Conservation (phyloP, 2,329 filamentous ascomycete species). For the Fusarium graminum region DNA sequence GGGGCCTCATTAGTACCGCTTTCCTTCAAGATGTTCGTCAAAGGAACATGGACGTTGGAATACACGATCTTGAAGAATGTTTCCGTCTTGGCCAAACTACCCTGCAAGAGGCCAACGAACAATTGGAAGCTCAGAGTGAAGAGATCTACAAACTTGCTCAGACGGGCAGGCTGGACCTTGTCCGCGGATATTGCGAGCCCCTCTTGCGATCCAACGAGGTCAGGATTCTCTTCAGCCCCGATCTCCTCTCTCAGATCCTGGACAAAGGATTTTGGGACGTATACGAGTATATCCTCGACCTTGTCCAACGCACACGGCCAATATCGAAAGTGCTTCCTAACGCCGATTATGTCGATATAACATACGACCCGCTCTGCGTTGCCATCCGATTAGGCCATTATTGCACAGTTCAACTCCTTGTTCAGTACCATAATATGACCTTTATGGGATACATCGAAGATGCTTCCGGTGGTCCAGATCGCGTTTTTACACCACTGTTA, state of each 20-base stretch:
- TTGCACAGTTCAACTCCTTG: constrained; percentile 27
- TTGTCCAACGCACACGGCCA: constrained; percentile 45
- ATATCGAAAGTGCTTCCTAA: constrained; percentile 14
- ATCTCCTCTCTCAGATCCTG: constrained; percentile 47
- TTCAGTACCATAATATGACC: constrained; percentile 28
- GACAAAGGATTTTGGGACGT: constrained; percentile 43
- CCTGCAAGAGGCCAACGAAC: constrained; percentile 30
- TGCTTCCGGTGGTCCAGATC: constrained; percentile 8
- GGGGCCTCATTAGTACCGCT: constrained; percentile 28
- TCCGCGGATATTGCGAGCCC: constrained; percentile 49
- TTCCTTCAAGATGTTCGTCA: constrained; percentile 51
- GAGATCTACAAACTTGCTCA: constrained; percentile 44
- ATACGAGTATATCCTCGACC: constrained; percentile 49
- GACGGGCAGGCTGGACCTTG: constrained; percentile 42
- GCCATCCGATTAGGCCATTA: constrained; percentile 49
- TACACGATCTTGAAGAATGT: constrained; percentile 49
- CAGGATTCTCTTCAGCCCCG: constrained; percentile 42
- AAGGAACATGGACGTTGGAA: constrained; percentile 43
- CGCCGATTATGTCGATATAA: constrained; percentile 44
- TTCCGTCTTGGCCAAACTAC: constrained; percentile 46
- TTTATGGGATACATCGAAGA: constrained; percentile 46
- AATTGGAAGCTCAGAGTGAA: constrained; percentile 39
- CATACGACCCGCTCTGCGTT: constrained; percentile 48
- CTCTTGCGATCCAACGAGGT: constrained; percentile 47
- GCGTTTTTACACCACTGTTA: constrained; percentile 48